Conservation (phyloP, 768 basidiomycete genomes). For the Kwoniella heveanensis region DNA sequence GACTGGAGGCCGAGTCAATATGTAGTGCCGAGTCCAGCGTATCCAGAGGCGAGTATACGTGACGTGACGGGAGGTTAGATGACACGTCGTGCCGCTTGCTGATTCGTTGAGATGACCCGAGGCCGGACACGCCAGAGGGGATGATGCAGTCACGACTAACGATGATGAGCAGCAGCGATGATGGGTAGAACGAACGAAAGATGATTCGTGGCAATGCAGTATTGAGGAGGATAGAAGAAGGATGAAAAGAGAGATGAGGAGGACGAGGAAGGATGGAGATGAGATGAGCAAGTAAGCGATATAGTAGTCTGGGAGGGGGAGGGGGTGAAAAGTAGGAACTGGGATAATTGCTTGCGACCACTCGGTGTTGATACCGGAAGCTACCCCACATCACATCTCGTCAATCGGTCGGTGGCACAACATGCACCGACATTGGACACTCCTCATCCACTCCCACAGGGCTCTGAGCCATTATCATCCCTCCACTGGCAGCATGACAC, state of each 20-base stretch:
- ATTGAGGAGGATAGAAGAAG: background rate
- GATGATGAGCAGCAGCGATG: constrained; percentile 7
- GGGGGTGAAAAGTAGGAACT: constrained; percentile 7
- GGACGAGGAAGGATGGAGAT: background rate
- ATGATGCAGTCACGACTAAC: background rate
- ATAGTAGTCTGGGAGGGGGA: constrained; percentile 10
- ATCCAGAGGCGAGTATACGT: too few relatives aligned
- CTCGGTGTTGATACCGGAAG: background rate
- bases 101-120: background rate
- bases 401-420: background rate
- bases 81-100: too few relatives aligned
- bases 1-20: too few relatives aligned
- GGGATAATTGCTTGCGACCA: too few relatives aligned
- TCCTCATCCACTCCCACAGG: background rate
- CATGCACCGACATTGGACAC: background rate
- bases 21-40: too few relatives aligned
- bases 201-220: constrained; percentile 6
- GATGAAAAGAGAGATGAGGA: constrained; percentile 6
- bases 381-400: background rate
- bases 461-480: background rate
- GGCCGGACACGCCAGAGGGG: background rate
- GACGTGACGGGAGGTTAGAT: too few relatives aligned
- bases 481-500: background rate
- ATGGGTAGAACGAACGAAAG: background rate
- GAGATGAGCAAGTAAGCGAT: constrained; percentile 1